phyloP scores from a whole-genome alignment of 352 stramenopile species.

The Phytopythium kandeliae region DNA sequence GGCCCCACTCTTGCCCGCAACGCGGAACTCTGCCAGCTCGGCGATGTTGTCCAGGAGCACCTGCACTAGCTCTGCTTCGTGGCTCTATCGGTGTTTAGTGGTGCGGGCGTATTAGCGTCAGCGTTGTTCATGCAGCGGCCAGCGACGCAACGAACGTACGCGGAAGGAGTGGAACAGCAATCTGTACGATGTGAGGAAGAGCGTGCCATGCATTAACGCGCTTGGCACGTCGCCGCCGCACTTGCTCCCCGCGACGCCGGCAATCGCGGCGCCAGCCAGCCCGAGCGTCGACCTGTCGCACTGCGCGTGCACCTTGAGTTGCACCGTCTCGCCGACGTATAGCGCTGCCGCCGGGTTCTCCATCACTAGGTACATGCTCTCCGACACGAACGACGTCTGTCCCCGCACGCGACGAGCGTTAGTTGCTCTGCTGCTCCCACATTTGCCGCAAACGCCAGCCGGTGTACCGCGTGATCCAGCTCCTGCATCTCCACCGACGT shows the following conservation, averaged over 20 bases:
- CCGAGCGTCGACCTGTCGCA: constrained; percentile 52
- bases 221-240: constrained; percentile 5
- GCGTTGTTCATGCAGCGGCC: no score
- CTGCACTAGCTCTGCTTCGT: constrained; percentile 48
- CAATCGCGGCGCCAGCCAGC: constrained; percentile 21
- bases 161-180: constrained; percentile 75
- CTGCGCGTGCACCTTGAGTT: constrained; percentile 67
- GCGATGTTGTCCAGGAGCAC: constrained; percentile 72
- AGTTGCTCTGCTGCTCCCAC: neutral
- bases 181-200: constrained; percentile 72
- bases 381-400: constrained; percentile 69
- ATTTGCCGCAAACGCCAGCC: neutral
- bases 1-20: constrained; percentile 29
- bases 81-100: constrained; percentile 8
- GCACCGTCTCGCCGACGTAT: constrained; percentile 57
- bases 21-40: constrained; percentile 57
- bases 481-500: constrained; percentile 78
- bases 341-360: constrained; percentile 48
- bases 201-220: constrained; percentile 47
- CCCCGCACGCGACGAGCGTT: neutral
- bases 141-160: constrained; percentile 24
- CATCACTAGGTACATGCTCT: constrained; percentile 80
- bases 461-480: constrained; percentile 63
- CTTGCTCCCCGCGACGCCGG: constrained; percentile 7
- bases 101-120: neutral